Percentiles rank a stretch among this genome's conserved stretches.
Evolutionary conservation across 1,284 basidiomycete species (phyloP).

Genomic region (Puccinia coronata): DNA sequence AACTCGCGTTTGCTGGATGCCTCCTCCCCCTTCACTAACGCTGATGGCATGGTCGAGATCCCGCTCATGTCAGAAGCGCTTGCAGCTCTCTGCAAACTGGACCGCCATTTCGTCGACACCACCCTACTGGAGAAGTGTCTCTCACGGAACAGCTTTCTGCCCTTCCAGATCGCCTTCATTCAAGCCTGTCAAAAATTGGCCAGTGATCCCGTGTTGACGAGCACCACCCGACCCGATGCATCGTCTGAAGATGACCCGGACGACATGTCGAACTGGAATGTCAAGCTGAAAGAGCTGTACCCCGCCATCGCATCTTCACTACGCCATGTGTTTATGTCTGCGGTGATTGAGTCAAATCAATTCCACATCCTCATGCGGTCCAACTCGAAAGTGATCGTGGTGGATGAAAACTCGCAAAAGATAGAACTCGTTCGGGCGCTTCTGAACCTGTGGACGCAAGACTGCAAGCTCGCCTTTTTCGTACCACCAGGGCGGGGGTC

Average conservation of each 20-base stretch:
- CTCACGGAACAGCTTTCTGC: slow-evolving; percentile 40
- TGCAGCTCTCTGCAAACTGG: slow-evolving; percentile 56
- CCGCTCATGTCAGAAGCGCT: slow-evolving; percentile 56
- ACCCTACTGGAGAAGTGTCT: slow-evolving; percentile 47
- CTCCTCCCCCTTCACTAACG: slow-evolving; percentile 52
- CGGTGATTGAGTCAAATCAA: slow-evolving; percentile 31
- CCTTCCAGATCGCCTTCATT: slow-evolving; percentile 49
- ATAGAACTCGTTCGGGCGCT: slow-evolving; percentile 36
- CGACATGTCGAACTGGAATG: slow-evolving; percentile 48
- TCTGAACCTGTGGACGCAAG: slow-evolving; percentile 45
- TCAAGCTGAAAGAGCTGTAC: slow-evolving; percentile 46
- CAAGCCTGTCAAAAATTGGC: slow-evolving; percentile 46
- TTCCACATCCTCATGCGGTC: slow-evolving; percentile 45
- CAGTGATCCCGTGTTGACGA: slow-evolving; percentile 7
- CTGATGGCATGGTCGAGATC: slow-evolving; percentile 54
- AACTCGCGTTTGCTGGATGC: slow-evolving; percentile 54
- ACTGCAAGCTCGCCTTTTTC: slow-evolving; percentile 44
- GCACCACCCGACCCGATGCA: background rate
- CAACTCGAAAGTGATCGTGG: slow-evolving; percentile 29
- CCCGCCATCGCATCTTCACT: slow-evolving; percentile 35
- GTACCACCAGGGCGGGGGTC: background rate
- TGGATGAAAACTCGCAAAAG: slow-evolving; percentile 35
- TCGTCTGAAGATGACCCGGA: slow-evolving; percentile 34
- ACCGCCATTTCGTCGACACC: slow-evolving; percentile 50
- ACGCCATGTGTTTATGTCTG: slow-evolving; percentile 39